Conservation (phyloP, 345 rosid genomes). For the Xanthoceras sorbifolium region DNA sequence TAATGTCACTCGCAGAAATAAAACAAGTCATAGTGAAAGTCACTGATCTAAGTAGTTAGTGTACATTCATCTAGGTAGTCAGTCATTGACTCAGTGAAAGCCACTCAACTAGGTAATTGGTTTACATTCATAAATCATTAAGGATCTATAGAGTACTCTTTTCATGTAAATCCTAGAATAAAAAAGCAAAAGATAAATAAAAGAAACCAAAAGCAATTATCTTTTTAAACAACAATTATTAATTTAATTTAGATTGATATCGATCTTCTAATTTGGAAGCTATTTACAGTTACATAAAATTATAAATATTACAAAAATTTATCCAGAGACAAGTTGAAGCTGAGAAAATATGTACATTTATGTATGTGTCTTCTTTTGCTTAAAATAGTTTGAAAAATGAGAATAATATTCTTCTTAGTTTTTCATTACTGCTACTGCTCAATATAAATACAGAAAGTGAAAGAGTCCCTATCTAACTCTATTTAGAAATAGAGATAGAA, state of each 20-base stretch:
- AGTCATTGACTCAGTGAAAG: not conserved
- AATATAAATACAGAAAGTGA: too few species aligned
- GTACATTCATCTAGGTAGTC: not conserved
- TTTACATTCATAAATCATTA: not conserved
- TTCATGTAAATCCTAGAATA: not conserved
- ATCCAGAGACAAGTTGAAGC: not conserved
- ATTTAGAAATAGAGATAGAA: too few species aligned
- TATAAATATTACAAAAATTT: not conserved
- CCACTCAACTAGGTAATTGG: not conserved
- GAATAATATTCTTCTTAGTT: too few species aligned
- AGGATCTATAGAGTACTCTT: not conserved
- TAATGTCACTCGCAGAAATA: not conserved
- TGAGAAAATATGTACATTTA: not conserved
- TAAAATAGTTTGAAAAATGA: too few species aligned
- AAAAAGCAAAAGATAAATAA: not conserved
- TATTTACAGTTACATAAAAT: not conserved
- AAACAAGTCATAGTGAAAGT: constrained; percentile 1
- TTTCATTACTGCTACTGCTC: too few species aligned
- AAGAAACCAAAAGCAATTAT: not conserved
- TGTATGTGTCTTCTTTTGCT: not conserved
- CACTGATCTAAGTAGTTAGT: not conserved
- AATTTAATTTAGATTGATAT: not conserved
- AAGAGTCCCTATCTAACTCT: too few species aligned
- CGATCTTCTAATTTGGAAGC: not conserved
- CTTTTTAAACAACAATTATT: not conserved